Evolutionary conservation across 768 basidiomycete species (phyloP), one percentile per base, ranked within the genome.

Genomic region (Boletellus ananas): DNA sequence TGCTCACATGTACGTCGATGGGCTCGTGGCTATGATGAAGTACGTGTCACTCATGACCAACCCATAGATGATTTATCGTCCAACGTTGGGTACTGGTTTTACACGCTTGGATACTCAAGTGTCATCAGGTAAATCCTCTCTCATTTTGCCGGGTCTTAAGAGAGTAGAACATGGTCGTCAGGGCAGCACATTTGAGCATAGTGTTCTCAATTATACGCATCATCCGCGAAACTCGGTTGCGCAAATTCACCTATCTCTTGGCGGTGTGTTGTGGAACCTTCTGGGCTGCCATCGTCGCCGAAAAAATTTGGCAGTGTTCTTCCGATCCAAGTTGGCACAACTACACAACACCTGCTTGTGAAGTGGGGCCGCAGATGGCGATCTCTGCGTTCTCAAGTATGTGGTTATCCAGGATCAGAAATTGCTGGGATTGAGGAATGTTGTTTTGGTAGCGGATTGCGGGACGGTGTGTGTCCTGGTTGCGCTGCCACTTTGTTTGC

Each of bases 161-260:
- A 25, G 23, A 25, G 7, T 23, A 14, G 20, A 17, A 14, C 10
- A 13, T 29, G 18, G 8, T 34, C 7, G 23, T 17, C 46, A 51
- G 50, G 18, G 34, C 50, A 29, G 11, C 43, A 4, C 48, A 50
- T 8, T 9, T 59, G 33, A 58, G 57, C 48, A 47, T 59, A 23
- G 20, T 60, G 23, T 48, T 49, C 21, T 60, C 59, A 14, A 43
- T 60, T 36, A 48, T 36, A 43, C 57, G 57, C 14, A 37, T 60
- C 33, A 6, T 59, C 25, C 29, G 37, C 14, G 31, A 12, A 31
- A 34, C 20, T 17, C 43, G 10, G 12, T 11, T 54, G 16, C 39
- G 39, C 10, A 33, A 14, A 35, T 42, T 53, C 18, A 37, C 52
- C 17, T 52, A 34, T 21, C 4, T 35, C 2, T 44, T 39, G 16